These are phyloP conservation scores for Globisporangium echinulatum DNA, from an alignment of 352 stramenopile genomes.

Conservation along the genomic window DNA sequence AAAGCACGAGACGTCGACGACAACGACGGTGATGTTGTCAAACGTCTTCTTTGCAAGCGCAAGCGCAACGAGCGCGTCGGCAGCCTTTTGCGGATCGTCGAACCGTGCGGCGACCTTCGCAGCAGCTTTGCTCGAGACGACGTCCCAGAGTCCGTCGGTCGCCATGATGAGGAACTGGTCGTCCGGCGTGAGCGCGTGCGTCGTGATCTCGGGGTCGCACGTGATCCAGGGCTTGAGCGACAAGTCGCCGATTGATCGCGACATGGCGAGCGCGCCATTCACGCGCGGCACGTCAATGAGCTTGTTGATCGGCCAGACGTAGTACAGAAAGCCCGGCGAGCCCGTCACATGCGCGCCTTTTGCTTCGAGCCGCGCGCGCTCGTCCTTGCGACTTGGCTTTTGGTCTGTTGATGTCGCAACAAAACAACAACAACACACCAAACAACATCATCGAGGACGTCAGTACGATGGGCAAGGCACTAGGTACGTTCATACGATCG, in stretches of 20 bases:
- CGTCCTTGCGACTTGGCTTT: slow-evolving; percentile 74
- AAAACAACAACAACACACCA: too few relatives aligned
- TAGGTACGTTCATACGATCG: too few relatives aligned
- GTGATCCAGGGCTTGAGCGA: slow-evolving; percentile 73
- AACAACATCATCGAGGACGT: too few relatives aligned
- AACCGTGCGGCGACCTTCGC: slow-evolving; percentile 47
- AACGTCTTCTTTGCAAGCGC: slow-evolving; percentile 45
- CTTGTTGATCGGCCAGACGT: slow-evolving; percentile 69
- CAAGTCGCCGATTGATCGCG: slow-evolving; percentile 75
- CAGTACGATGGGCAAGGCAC: too few relatives aligned
- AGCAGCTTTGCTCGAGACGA: slow-evolving; percentile 59
- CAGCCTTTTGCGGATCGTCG: slow-evolving; percentile 46
- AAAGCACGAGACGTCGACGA: slow-evolving; percentile 59
- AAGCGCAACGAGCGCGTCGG: slow-evolving; percentile 52
- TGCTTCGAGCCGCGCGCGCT: slow-evolving; percentile 61
- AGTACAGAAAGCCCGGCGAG: slow-evolving; percentile 55
- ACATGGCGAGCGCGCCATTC: slow-evolving; percentile 76
- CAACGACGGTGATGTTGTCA: slow-evolving; percentile 79
- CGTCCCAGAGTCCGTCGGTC: slow-evolving; percentile 80
- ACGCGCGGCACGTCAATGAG: slow-evolving; percentile 77
- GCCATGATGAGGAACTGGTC: slow-evolving; percentile 79
- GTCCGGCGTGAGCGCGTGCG: slow-evolving; percentile 38
- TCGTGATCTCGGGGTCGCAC: slow-evolving; percentile 72
- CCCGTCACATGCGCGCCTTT: slow-evolving; percentile 64
- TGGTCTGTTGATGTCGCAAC: slow-evolving; percentile 33